Evolutionary conservation across 2,329 filamentous ascomycete species (phyloP), one percentile per base, ranked within the genome.

Genomic region (Pseudogymnoascus sp.): DNA sequence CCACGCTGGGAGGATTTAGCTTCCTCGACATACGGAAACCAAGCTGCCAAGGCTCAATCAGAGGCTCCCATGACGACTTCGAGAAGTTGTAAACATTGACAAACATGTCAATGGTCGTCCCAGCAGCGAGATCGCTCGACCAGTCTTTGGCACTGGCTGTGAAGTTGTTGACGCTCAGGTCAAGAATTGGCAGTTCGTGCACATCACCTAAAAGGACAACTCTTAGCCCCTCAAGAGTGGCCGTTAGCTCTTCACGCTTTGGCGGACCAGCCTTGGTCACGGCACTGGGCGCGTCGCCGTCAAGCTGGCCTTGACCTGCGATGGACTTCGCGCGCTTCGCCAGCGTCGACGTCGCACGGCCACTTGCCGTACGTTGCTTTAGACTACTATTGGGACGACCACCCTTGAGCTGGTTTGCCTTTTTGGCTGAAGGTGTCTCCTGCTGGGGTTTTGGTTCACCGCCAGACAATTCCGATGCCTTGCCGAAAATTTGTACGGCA

Each of bases 21-120:
- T 94, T 87, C 69, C 88, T 92, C 0, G 90, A 86, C 73, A 97
- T 85, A 66, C 95, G 91, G 68, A 99, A 86, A 2, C 92, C 92
- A n/a, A 97, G 81, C 67, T 93, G 87, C 94, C 94, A 99, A 6
- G 95, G 95, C 73, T 99, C 94, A 26, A 99, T 85, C 35, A 99
- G 77, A 2, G 94, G 94, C 74, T 99, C 94, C 94, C 94, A 99
- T 3, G 92, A 91, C 0, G 94, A 99, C 74, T 99, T 99, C 12
- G 94, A 94, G 76, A 99, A 99, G 75, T 99, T 99, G 80, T 96
- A 99, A 26, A 99, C 88, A 70, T 97, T 99, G 69, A 95, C 84
- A 74, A 96, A 96, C 66, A 93, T 91, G 66, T 97, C 91, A 58
- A 99, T 87, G n/a, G 85, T 89, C 0, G 91, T 90, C 71, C 97